Evolutionary conservation across 495 filamentous ascomycete genomes (phyloP).

Genomic region (Lasiosphaeris hirsuta): DNA sequence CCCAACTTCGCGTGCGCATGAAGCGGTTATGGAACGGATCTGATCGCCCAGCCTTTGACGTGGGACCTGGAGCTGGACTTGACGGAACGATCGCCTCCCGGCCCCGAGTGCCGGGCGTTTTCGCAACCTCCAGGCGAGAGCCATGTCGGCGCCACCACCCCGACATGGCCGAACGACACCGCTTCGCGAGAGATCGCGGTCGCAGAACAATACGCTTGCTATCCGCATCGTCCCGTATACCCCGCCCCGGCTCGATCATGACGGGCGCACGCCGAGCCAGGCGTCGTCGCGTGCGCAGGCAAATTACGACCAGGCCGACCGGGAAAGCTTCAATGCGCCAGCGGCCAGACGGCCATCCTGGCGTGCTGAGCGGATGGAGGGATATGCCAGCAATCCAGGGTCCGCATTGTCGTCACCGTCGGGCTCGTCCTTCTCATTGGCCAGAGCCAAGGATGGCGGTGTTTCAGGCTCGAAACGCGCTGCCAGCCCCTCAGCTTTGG

Average conservation of each 20-base stretch:
- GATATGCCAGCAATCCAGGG: constrained; percentile 27
- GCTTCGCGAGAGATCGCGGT: constrained; percentile 54
- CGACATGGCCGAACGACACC: constrained; percentile 40
- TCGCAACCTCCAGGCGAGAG: constrained; percentile 19
- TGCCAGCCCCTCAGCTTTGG: constrained; percentile 33
- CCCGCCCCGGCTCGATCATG: constrained; percentile 40
- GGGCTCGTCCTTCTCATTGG: constrained; percentile 37
- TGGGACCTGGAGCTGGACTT: constrained; percentile 24
- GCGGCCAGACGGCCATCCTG: constrained; percentile 15
- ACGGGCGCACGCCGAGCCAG: constrained; percentile 32
- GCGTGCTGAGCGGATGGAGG: constrained; percentile 16
- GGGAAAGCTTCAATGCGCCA: constrained; percentile 9
- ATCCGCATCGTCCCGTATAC: constrained; percentile 55
- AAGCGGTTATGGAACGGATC: constrained; percentile 30
- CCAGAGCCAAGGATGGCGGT: constrained; percentile 33
- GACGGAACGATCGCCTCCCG: constrained; percentile 27
- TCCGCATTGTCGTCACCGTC: constrained; percentile 39
- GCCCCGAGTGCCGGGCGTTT: constrained; percentile 25
- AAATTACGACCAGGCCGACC: constrained; percentile 21
- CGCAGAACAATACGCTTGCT: constrained; percentile 49
- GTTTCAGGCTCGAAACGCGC: constrained; percentile 48
- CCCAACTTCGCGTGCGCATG: constrained; percentile 21
- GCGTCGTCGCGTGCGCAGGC: constrained; percentile 26
- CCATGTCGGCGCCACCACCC: constrained; percentile 36
- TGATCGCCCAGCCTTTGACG: constrained; percentile 27